Conservation (phyloP, 2,329 filamentous ascomycete genomes). For the Teratosphaeria nubilosa region DNA sequence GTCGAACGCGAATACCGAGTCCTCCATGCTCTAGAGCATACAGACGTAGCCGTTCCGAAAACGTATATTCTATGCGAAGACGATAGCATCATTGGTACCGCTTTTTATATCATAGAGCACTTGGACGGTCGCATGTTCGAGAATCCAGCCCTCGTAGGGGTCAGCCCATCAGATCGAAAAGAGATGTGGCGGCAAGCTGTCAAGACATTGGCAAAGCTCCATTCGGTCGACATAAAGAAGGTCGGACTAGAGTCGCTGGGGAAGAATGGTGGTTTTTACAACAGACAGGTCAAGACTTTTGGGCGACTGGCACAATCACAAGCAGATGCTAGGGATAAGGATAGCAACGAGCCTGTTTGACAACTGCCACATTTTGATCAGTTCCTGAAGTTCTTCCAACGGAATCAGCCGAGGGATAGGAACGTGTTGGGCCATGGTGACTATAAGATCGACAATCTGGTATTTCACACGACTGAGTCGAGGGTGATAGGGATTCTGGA, state of each 20-base stretch:
- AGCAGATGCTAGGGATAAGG: slow-evolving; percentile 62
- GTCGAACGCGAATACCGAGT: slow-evolving; percentile 93
- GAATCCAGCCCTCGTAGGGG: slow-evolving; percentile 69
- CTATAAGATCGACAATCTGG: slow-evolving; percentile 64
- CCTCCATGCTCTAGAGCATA: slow-evolving; percentile 66
- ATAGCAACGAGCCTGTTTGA: slow-evolving; percentile 67
- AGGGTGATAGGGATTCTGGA: slow-evolving; percentile 87
- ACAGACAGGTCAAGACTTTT: slow-evolving; percentile 77
- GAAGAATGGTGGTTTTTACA: slow-evolving; percentile 67
- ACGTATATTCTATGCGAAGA: slow-evolving; percentile 86
- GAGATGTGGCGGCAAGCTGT: slow-evolving; percentile 82
- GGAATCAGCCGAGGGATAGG: slow-evolving; percentile 63
- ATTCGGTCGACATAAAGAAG: slow-evolving; percentile 56
- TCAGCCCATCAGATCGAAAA: slow-evolving; percentile 57
- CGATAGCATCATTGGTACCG: slow-evolving; percentile 65
- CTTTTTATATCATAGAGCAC: slow-evolving; percentile 97
- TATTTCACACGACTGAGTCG: slow-evolving; percentile 78
- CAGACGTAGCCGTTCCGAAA: slow-evolving; percentile 75
- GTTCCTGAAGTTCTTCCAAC: slow-evolving; percentile 65
- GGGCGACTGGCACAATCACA: slow-evolving; percentile 67
- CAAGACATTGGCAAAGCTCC: slow-evolving; percentile 72
- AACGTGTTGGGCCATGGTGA: slow-evolving; percentile 82
- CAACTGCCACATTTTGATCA: slow-evolving; percentile 74
- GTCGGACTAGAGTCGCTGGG: slow-evolving; percentile 68
- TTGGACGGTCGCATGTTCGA: slow-evolving; percentile 88